Evolutionary conservation across 441 rosid species (phyloP).

Genomic region (Capsella rubella): DNA sequence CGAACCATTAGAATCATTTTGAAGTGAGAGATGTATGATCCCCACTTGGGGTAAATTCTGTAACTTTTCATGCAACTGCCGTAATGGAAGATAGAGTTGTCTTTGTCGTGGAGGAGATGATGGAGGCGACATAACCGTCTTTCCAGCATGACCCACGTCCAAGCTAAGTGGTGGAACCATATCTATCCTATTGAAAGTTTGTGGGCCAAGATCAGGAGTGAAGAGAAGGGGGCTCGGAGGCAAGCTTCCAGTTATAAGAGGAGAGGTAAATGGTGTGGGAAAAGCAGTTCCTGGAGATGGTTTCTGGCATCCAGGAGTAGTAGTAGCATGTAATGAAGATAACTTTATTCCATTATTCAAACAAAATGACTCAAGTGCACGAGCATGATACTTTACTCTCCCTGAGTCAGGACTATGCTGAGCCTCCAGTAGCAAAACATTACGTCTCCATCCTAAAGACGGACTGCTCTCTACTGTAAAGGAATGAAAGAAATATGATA

Average conservation of each 20-base stretch:
- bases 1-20: constrained; percentile 79
- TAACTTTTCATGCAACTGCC: constrained; percentile 89
- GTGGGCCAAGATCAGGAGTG: constrained; percentile 83
- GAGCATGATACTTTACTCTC: constrained; percentile 82
- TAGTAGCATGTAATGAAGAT: constrained; percentile 57
- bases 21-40: constrained; percentile 89
- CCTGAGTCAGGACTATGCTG: constrained; percentile 90
- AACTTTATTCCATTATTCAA: constrained; percentile 69
- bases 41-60: constrained; percentile 94
- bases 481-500: constrained; percentile 35
- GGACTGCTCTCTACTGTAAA: constrained; percentile 65
- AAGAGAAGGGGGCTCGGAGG: constrained; percentile 89
- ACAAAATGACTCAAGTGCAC: constrained; percentile 94
- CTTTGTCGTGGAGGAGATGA: constrained; percentile 74
- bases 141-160: constrained; percentile 76
- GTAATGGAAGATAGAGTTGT: constrained; percentile 74
- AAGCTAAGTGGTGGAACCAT: constrained; percentile 94
- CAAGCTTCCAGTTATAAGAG: constrained; percentile 89
- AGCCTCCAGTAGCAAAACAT: constrained; percentile 92
- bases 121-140: constrained; percentile 69
- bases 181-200: constrained; percentile 77
- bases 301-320: constrained; percentile 58
- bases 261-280: constrained; percentile 90
- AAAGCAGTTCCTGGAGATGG: constrained; percentile 64
- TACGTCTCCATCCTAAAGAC: constrained; percentile 95